phyloP scores from a whole-genome alignment of 441 rosid genomes.

The Corymbia calophylla region DNA sequence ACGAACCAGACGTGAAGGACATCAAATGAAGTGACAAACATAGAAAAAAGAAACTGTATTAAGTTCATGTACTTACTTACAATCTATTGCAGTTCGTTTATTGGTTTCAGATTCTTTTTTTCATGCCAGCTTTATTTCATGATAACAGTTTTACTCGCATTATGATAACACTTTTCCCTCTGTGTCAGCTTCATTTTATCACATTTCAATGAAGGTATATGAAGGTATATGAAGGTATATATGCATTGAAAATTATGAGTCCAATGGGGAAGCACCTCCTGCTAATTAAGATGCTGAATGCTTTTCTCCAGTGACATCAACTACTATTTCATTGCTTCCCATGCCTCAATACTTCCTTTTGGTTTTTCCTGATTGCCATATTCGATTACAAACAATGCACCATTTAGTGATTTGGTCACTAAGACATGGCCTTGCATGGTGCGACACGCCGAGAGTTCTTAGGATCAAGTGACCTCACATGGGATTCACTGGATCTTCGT shows the following conservation, averaged over 20 bases:
- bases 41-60: background rate
- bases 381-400: background rate
- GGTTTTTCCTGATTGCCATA: background rate
- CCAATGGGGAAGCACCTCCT: background rate
- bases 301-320: background rate
- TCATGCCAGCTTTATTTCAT: background rate
- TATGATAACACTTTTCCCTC: background rate
- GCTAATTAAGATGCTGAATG: background rate
- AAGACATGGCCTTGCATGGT: background rate
- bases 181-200: background rate
- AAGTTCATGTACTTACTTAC: background rate
- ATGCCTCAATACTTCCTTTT: background rate
- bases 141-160: background rate
- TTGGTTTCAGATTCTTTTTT: background rate
- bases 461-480: background rate
- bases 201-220: background rate
- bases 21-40: background rate
- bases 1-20: background rate
- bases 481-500: background rate
- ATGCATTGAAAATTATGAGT: background rate
- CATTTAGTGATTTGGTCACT: background rate
- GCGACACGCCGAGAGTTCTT: background rate
- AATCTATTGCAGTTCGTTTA: background rate
- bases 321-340: background rate
- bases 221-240: background rate